Evolutionary conservation across 2,329 filamentous ascomycete genomes (phyloP).

Genomic region (Penicillium sp.): DNA sequence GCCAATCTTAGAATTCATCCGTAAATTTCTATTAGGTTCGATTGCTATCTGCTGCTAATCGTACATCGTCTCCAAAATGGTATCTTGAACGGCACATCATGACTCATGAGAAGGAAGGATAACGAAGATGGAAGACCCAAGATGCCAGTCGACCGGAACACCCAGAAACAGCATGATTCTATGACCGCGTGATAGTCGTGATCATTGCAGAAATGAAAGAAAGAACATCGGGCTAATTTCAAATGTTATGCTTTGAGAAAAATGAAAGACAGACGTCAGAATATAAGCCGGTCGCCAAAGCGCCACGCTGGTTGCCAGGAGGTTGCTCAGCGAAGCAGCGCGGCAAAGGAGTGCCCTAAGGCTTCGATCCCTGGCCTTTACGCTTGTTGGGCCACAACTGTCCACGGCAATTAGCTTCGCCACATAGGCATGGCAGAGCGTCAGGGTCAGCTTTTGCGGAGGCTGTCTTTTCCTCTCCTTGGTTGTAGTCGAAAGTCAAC

Average conservation of each 20-base stretch:
- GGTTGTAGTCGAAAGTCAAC: conserved; percentile 49
- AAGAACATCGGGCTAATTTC: not conserved
- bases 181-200: not conserved
- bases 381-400: conserved; percentile 44
- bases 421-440: conserved; percentile 45
- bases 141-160: not conserved
- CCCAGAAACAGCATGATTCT: not conserved
- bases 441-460: conserved; percentile 32
- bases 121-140: not conserved
- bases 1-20: too few species aligned
- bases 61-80: not conserved
- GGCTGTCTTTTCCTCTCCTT: conserved; percentile 23
- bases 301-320: not conserved
- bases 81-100: not conserved
- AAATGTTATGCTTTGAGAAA: not conserved
- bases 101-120: not conserved
- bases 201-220: not conserved
- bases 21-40: not conserved
- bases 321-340: too few species aligned
- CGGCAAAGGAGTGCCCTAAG: not conserved
- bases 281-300: not conserved
- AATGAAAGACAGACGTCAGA: not conserved
- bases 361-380: conserved; percentile 27
- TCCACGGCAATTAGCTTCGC: conserved; percentile 43
- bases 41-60: not conserved